These are phyloP conservation scores for Pseudocercospora cruenta DNA, from an alignment of 2,329 filamentous ascomycete species.

Conservation along the genomic window DNA sequence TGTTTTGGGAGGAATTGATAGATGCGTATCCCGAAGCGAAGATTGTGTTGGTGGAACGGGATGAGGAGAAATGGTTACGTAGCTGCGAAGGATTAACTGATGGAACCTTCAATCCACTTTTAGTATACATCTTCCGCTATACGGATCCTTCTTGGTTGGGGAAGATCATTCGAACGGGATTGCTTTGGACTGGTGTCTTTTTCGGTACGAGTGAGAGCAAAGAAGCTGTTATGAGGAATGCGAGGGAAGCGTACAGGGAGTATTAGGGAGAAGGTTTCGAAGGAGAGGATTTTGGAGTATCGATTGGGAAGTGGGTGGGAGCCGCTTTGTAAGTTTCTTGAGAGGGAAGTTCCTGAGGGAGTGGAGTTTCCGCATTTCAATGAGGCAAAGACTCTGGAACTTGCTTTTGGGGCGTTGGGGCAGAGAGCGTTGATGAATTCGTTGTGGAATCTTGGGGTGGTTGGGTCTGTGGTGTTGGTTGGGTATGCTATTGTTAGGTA, in stretches of 20 bases:
- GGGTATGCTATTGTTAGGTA: background rate
- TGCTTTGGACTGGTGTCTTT: background rate
- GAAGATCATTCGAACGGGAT: background rate
- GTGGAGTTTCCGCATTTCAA: conserved; percentile 7
- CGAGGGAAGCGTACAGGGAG: background rate
- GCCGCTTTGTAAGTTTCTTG: conserved; percentile 24
- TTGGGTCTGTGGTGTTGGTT: background rate
- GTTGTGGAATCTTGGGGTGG: background rate
- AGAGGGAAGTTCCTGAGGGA: conserved; percentile 9
- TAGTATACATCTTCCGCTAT: background rate
- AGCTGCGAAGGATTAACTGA: background rate
- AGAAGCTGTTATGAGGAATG: background rate
- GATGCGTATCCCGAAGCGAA: conserved; percentile 33
- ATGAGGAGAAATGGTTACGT: conserved; percentile 32
- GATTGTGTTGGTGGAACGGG: conserved; percentile 30
- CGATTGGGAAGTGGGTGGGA: conserved; percentile 16
- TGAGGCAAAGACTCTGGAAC: background rate
- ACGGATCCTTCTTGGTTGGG: conserved; percentile 1
- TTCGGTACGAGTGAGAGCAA: background rate
- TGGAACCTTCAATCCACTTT: background rate
- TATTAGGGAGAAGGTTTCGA: conserved; percentile 9
- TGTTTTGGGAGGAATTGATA: conserved; percentile 30
- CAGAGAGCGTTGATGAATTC: background rate
- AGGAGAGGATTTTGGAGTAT: conserved; percentile 27
- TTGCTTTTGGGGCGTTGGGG: background rate